Percentiles rank a stretch among this genome's conserved stretches.
phyloP scores from a whole-genome alignment of 208 protist genomes.

The Acanthamoeba sp. region DNA sequence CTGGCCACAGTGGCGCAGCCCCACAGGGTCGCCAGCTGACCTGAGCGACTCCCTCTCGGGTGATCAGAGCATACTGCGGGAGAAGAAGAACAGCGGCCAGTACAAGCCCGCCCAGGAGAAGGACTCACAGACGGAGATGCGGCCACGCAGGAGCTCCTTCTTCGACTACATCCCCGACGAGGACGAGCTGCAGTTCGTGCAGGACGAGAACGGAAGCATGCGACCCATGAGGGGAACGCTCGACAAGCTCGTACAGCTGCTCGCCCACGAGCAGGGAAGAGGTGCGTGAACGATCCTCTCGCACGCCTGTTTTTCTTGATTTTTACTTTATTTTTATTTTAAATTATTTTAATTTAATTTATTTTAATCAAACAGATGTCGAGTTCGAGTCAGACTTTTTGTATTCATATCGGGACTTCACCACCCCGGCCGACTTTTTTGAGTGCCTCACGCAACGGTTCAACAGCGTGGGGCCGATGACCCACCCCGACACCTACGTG shows the following conservation, averaged over 20 bases:
- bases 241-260: conserved; percentile 19
- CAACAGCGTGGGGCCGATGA: conserved; percentile 55
- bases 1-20: too few relatives aligned
- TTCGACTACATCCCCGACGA: conserved; percentile 41
- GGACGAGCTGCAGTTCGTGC: conserved; percentile 43
- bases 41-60: background rate
- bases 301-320: too few relatives aligned
- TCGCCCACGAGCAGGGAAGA: conserved; percentile 22
- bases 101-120: background rate
- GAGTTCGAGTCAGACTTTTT: conserved; percentile 65
- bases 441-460: conserved; percentile 67
- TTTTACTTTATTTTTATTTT: too few relatives aligned
- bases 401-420: conserved; percentile 54
- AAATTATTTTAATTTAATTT: background rate
- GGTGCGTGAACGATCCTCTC: too few relatives aligned
- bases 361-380: conserved; percentile 1
- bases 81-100: background rate
- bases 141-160: background rate
- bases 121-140: background rate
- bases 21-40: background rate
- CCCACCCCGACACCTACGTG: conserved; percentile 38
- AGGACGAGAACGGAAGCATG: background rate
- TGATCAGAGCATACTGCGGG: background rate
- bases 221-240: background rate
- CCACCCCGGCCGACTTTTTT: background rate